Percentiles rank a stretch among this genome's conserved stretches.
Conservation (phyloP, 345 rosid species). For the Eucalyptus albens region DNA sequence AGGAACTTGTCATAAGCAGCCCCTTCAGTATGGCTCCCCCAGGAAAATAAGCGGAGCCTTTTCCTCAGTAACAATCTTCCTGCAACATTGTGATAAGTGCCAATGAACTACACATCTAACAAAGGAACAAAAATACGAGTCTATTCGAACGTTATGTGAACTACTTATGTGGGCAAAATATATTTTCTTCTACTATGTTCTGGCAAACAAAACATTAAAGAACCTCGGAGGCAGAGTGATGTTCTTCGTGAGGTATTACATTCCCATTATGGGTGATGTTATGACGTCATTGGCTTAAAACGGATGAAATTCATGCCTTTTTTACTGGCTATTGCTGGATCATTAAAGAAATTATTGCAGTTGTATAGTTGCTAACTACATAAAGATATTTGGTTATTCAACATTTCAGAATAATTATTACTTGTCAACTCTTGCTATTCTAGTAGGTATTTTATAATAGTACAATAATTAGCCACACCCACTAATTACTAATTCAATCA, state of each 20-base stretch:
- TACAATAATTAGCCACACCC: too few species aligned
- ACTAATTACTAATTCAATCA: too few species aligned
- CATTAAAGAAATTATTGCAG: background rate
- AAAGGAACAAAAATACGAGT: background rate
- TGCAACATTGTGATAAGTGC: background rate
- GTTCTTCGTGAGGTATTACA: background rate
- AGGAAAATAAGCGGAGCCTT: background rate
- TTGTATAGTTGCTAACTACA: background rate
- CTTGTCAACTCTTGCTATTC: too few species aligned
- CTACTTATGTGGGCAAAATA: background rate
- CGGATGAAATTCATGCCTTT: background rate
- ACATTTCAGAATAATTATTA: too few species aligned
- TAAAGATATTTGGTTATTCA: too few species aligned
- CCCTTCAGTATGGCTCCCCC: rapidly evolving
- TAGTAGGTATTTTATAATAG: too few species aligned
- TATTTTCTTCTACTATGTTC: background rate
- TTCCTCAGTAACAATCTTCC: background rate
- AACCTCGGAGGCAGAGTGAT: background rate
- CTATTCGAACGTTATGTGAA: background rate
- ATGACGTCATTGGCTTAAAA: rapidly evolving
- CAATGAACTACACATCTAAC: background rate
- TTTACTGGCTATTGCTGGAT: background rate
- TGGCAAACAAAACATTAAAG: background rate
- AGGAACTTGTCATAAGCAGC: background rate
- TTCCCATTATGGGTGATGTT: background rate